Evolutionary conservation across 2,329 filamentous ascomycete genomes (phyloP).

Genomic region (Thermothelomyces thermophilus): DNA sequence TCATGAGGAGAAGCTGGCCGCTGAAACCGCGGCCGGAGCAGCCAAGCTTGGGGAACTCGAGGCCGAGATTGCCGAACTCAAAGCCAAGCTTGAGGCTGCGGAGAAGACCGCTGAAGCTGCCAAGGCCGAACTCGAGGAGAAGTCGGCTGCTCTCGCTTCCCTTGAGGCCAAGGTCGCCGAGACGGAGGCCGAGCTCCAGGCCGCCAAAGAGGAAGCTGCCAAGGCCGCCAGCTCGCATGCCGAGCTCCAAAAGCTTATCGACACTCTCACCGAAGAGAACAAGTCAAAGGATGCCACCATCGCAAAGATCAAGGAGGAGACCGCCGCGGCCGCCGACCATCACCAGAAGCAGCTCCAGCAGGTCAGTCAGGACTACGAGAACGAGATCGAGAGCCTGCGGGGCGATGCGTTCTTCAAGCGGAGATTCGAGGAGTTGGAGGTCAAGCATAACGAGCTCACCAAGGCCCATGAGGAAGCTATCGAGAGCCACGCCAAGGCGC

Average conservation of each 20-base stretch:
- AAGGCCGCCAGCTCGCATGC: constrained; percentile 42
- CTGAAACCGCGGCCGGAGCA: constrained; percentile 39
- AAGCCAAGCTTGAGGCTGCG: constrained; percentile 41
- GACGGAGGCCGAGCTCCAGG: constrained; percentile 41
- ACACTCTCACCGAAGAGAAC: constrained; percentile 32
- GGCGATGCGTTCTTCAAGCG: constrained; percentile 59
- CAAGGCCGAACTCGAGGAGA: constrained; percentile 39
- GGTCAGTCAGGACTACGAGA: constrained; percentile 55
- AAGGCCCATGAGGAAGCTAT: constrained; percentile 30
- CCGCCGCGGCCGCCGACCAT: constrained; percentile 36
- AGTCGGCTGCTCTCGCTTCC: constrained; percentile 34
- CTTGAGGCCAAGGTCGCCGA: constrained; percentile 37
- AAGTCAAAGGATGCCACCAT: constrained; percentile 42
- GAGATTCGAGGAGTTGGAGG: constrained; percentile 55
- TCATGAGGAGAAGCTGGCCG: constrained; percentile 39
- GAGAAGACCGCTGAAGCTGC: constrained; percentile 39
- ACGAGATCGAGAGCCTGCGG: constrained; percentile 57
- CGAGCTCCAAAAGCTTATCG: constrained; percentile 44
- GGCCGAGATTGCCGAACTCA: constrained; percentile 45
- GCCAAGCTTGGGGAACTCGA: constrained; percentile 46
- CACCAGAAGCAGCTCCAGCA: constrained; percentile 53
- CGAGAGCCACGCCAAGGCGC: constrained; percentile 36
- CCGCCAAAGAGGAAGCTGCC: constrained; percentile 37
- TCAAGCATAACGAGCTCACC: constrained; percentile 46
- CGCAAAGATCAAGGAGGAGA: constrained; percentile 45